Percentiles rank a stretch among this genome's conserved stretches.
Conservation (phyloP, 2,329 filamentous ascomycete species). For the Lithohypha guttulata region DNA sequence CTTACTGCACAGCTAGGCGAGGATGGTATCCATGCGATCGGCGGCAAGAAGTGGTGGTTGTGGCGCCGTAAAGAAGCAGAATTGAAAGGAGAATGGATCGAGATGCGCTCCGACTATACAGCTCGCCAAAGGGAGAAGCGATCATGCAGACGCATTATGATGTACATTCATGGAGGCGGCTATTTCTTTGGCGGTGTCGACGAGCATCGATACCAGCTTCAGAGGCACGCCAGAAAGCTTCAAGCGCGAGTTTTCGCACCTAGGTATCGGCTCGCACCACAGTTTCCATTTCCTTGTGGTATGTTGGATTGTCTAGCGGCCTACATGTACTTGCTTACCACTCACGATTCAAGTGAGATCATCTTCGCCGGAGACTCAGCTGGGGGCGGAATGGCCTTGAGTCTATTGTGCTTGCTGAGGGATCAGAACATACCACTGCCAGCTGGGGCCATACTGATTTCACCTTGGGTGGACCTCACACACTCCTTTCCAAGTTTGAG, state of each 20-base stretch:
- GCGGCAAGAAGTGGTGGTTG: conserved; percentile 80
- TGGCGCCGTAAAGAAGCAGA: conserved; percentile 61
- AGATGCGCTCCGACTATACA: conserved; percentile 76
- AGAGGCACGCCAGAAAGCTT: conserved; percentile 86
- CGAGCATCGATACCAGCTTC: conserved; percentile 96
- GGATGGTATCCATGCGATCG: conserved; percentile 62
- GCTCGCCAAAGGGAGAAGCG: conserved; percentile 54
- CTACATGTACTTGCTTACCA: conserved; percentile 69
- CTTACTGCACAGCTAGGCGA: conserved; percentile 66
- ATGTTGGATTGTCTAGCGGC: conserved; percentile 81
- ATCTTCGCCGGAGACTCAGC: conserved; percentile 86
- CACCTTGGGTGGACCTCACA: conserved; percentile 90
- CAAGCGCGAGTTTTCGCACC: conserved; percentile 83
- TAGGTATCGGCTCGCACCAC: conserved; percentile 75
- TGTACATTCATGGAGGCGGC: conserved; percentile 88
- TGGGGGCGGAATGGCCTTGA: conserved; percentile 79
- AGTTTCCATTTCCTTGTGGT: conserved; percentile 92
- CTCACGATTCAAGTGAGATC: conserved; percentile 70
- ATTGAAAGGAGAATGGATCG: conserved; percentile 84
- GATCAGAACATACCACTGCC: conserved; percentile 76
- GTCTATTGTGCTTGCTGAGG: conserved; percentile 65
- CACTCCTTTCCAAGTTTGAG: conserved; percentile 91
- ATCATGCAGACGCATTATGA: conserved; percentile 64
- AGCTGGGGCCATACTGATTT: conserved; percentile 80
- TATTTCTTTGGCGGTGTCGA: conserved; percentile 95